phyloP scores from a whole-genome alignment of 345 rosid genomes.

The Corymbia maculata region DNA sequence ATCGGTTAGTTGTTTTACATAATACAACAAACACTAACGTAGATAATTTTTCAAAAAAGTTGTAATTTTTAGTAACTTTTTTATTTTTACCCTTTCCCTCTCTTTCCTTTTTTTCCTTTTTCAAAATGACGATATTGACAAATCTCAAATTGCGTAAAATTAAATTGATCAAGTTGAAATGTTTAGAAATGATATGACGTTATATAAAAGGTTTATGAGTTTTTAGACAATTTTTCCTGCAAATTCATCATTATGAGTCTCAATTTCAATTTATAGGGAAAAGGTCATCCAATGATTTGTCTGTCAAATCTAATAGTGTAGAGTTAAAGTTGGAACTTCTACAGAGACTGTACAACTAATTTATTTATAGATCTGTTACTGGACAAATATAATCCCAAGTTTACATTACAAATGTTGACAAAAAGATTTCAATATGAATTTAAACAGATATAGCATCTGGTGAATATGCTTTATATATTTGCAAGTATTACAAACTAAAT shows the following conservation, averaged over 20 bases:
- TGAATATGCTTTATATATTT: not conserved
- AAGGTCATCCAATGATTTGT: not conserved
- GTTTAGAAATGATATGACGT: too few relatives aligned
- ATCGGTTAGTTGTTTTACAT: rapidly evolving
- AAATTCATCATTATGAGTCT: not conserved
- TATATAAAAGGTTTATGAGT: too few relatives aligned
- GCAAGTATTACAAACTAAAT: not conserved
- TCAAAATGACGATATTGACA: too few relatives aligned
- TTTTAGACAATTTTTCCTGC: too few relatives aligned
- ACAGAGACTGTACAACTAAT: not conserved
- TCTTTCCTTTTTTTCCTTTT: too few relatives aligned
- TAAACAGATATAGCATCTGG: not conserved
- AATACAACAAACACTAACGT: too few relatives aligned
- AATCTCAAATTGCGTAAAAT: too few relatives aligned
- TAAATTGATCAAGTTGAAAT: too few relatives aligned
- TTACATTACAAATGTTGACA: not conserved
- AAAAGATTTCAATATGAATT: not conserved
- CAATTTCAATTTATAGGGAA: not conserved
- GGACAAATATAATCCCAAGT: not conserved
- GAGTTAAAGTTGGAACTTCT: not conserved
- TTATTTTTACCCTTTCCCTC: not conserved
- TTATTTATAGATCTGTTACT: not conserved
- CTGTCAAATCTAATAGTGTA: not conserved
- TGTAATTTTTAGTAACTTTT: not conserved
- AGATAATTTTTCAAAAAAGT: too few relatives aligned